Base-by-base conservation (phyloP, 192 early-diverging fungal genomes). In the Entomortierella beljakovae region DNA sequence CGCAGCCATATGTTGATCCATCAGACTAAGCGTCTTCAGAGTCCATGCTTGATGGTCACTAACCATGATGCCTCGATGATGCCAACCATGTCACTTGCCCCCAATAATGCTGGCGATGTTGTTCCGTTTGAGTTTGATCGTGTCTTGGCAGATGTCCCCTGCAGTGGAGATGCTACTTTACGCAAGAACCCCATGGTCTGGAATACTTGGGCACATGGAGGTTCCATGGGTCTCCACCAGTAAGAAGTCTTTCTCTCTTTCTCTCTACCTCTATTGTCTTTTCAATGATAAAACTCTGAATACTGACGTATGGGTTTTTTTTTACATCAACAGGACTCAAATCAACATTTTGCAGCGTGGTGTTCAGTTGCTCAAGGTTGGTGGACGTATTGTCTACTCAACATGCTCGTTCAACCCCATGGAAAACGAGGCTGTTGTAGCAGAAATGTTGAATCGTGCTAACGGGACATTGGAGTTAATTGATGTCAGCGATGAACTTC, bases 401-500 rank as follows among this genome's bases (percentile, higher is more conserved):
- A 99, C 98, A 2, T 99, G 98, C 86, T 95, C 96, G 33, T 92
- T 99, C 80, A 99, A 99, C 80, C 97, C 98, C 20, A 83, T 98
- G 60, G 97, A 99, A 81, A 97, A 98, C 70, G 97, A 99, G 83
- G 95, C 96, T 7, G 96, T 99, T 42, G 93, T 99, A 1, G 95
- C 93, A 28, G 93, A 92, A 51, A 87, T 93, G 15, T 81, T 99
- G 73, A 88, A 83, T 64, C 68, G 81, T 42, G 72, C 82, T 48
- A 84, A 87, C 40, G 89, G 94, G 35, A 88, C 95, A 0, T 74
- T 99, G 57, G 81, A 86, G 52, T 83, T 99, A 43, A 84, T 97
- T 3, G 98, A 99, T 85, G 95, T 98, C 29, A 94, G 93, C 38
- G 57, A 83, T 20, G 81, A 94, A 73, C 83, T 99, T 23, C 91